A percentile compares a stretch with the other conserved stretches of the same genome.
Evolutionary conservation across 2,329 filamentous ascomycete genomes (phyloP).

Genomic region (Akanthomyces dipterigenus): DNA sequence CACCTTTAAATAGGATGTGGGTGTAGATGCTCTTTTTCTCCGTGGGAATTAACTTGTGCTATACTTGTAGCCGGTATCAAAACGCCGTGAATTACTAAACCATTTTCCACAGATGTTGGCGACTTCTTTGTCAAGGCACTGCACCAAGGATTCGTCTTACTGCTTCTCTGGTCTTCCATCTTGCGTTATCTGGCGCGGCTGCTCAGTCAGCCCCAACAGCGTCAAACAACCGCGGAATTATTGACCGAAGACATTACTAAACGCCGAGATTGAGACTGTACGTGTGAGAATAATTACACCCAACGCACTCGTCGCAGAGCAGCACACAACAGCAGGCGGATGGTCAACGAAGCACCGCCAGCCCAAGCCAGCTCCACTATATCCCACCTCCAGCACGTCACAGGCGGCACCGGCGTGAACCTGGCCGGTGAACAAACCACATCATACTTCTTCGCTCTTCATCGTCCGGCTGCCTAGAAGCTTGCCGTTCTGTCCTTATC

Average conservation of each 20-base stretch:
- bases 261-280: background rate
- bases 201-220: background rate
- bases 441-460: background rate
- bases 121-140: too few relatives aligned
- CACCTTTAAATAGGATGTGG: background rate
- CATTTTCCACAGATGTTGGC: too few relatives aligned
- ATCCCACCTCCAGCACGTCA: conserved; percentile 10
- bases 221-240: background rate
- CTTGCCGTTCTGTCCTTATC: conserved; percentile 1
- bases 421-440: background rate
- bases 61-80: too few relatives aligned
- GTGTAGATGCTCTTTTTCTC: background rate
- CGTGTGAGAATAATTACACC: background rate
- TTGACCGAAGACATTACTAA: too few relatives aligned
- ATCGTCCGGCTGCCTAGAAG: background rate
- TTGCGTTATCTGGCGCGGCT: background rate
- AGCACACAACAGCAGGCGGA: background rate
- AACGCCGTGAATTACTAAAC: too few relatives aligned
- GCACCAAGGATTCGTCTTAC: background rate
- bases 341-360: background rate
- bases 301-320: background rate
- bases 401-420: background rate
- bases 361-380: conserved; percentile 1
- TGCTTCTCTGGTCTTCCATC: background rate
- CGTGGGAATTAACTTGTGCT: too few relatives aligned